Conservation (phyloP, 139 green algal species). For the Volvox africanus region DNA sequence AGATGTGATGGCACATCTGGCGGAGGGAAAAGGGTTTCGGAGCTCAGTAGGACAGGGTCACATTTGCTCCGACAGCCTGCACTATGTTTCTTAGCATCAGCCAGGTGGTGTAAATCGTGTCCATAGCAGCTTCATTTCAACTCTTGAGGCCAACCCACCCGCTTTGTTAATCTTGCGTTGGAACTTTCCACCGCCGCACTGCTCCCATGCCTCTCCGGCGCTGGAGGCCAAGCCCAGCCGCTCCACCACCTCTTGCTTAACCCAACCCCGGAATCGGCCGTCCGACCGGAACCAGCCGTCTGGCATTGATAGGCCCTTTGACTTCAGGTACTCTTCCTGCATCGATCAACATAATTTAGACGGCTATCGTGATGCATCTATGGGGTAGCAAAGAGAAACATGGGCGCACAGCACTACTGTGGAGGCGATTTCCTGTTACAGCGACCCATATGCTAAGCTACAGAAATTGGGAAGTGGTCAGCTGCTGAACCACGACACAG, state of each 20-base stretch:
- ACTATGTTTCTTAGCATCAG: no score
- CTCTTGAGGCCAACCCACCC: no score
- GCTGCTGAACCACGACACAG: no score
- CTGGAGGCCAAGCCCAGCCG: conserved; percentile 55
- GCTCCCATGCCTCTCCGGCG: conserved; percentile 64
- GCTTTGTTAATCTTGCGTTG: background rate
- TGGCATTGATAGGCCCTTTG: conserved; percentile 40
- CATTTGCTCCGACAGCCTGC: no score
- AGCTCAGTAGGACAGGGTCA: no score
- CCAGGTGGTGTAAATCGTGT: no score
- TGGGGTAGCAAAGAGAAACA: background rate
- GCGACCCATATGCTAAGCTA: no score
- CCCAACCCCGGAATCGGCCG: conserved; percentile 62
- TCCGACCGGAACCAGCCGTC: conserved; percentile 9
- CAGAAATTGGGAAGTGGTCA: background rate
- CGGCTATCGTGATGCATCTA: no score
- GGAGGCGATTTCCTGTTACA: no score
- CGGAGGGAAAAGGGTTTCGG: no score
- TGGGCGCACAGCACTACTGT: background rate
- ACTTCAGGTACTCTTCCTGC: conserved; percentile 63
- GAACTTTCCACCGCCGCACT: conserved; percentile 67
- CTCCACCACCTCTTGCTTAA: conserved; percentile 43
- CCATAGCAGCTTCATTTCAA: no score
- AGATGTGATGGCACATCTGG: conserved; percentile 63
- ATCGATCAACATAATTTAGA: background rate